Percentiles rank a stretch among this genome's conserved stretches.
phyloP scores from a whole-genome alignment of 78 protist genomes.

The Dictyostelium brefeldianum region DNA sequence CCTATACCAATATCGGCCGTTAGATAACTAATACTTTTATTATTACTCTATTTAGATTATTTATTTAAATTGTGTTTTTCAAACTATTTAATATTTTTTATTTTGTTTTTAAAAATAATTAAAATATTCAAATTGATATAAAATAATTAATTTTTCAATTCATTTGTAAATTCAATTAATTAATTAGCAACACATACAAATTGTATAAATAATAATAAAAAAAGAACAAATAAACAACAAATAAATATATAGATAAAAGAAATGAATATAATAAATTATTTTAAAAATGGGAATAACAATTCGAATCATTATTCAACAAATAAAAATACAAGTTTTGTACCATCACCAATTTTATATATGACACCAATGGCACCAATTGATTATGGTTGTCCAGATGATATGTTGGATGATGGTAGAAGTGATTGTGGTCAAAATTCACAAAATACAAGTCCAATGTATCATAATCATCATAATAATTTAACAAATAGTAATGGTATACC shows the following conservation, averaged over 20 bases:
- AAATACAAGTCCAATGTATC: slow-evolving; percentile 2
- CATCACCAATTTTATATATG: slow-evolving; percentile 73
- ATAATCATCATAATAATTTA: neutral
- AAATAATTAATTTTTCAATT: too few relatives aligned
- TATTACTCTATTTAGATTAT: too few relatives aligned
- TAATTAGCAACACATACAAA: too few relatives aligned
- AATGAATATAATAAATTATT: slow-evolving; percentile 67
- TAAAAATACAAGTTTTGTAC: slow-evolving; percentile 17
- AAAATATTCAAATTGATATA: too few relatives aligned
- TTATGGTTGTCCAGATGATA: slow-evolving; percentile 71
- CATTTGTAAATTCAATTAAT: too few relatives aligned
- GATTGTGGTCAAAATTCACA: neutral
- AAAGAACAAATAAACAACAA: neutral
- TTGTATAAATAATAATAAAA: neutral
- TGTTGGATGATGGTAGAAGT: slow-evolving; percentile 49
- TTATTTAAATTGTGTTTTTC: too few relatives aligned
- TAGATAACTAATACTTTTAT: too few relatives aligned
- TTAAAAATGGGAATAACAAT: slow-evolving; percentile 52
- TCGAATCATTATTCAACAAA: neutral
- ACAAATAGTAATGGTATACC: neutral
- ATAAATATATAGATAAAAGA: neutral
- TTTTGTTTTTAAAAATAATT: too few relatives aligned
- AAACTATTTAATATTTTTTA: too few relatives aligned
- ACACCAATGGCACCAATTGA: slow-evolving; percentile 80
- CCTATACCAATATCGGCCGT: too few relatives aligned